phyloP scores from a whole-genome alignment of 106 monocot genomes.

The Acorus gramineus region DNA sequence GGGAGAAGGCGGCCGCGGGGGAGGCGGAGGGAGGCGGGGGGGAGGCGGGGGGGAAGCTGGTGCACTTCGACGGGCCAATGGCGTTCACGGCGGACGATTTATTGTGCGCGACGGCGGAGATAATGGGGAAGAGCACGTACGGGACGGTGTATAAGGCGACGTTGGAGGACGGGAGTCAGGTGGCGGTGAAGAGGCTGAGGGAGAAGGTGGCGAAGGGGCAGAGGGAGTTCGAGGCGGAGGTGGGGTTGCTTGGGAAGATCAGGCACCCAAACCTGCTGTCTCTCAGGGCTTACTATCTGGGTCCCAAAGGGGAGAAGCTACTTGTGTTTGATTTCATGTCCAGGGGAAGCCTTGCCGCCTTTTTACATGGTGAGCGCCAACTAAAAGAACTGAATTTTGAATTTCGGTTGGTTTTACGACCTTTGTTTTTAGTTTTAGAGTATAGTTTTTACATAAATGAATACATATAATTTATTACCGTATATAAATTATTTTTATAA shows the following conservation, averaged over 20 bases:
- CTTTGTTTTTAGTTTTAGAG: no score
- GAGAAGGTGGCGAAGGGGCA: constrained; percentile 73
- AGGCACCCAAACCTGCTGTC: constrained; percentile 57
- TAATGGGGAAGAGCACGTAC: constrained; percentile 90
- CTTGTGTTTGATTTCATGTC: constrained; percentile 88
- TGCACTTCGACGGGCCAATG: constrained; percentile 11
- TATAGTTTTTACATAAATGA: no score
- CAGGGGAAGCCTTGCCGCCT: constrained; percentile 71
- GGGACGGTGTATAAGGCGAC: constrained; percentile 95
- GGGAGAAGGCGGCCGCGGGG: constrained; percentile 15
- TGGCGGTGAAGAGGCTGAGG: constrained; percentile 83
- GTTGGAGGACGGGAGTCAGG: constrained; percentile 65
- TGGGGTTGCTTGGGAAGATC: constrained; percentile 49
- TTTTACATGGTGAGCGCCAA: constrained; percentile 51
- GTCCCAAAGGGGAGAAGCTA: constrained; percentile 93
- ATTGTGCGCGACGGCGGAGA: constrained; percentile 91
- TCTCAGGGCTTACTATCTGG: constrained; percentile 74
- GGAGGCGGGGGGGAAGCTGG: not conserved
- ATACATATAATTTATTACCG: no score
- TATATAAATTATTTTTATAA: no score
- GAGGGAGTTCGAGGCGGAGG: constrained; percentile 81
- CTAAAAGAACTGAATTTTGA: no score
- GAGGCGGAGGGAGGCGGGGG: constrained; percentile 1
- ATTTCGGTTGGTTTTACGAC: not conserved
- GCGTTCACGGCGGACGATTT: constrained; percentile 87